Conservation (phyloP, 1,284 basidiomycete genomes). For the Phellopilus nigrolimitatus region DNA sequence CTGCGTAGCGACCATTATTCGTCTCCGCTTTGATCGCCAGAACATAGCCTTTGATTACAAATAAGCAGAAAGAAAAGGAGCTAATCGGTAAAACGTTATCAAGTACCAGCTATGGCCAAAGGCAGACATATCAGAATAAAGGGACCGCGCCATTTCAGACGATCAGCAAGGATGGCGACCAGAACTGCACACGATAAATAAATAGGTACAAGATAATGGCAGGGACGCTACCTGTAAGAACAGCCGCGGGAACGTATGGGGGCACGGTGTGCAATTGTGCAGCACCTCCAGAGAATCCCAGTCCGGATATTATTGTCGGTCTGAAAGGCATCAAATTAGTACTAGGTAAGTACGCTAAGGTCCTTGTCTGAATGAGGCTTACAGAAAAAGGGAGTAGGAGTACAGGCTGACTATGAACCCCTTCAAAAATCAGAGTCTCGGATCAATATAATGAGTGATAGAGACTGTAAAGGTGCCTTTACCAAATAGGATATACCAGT, state of each 20-base stretch:
- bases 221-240: constrained; percentile 45
- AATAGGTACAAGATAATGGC: neutral
- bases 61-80: too few relatives aligned
- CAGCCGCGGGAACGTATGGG: constrained; percentile 54
- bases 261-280: constrained; percentile 62
- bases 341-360: neutral
- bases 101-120: constrained; percentile 44
- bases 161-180: constrained; percentile 48
- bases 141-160: constrained; percentile 50
- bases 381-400: constrained; percentile 60
- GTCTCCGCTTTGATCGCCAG: constrained; percentile 50
- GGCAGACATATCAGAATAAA: constrained; percentile 57
- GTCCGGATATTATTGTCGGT: constrained; percentile 51
- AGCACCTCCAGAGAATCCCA: constrained; percentile 44
- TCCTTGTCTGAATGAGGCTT: constrained; percentile 15
- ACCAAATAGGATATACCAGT: constrained; percentile 52
- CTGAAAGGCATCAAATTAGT: constrained; percentile 27
- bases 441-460: too few relatives aligned
- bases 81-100: too few relatives aligned
- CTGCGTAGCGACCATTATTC: constrained; percentile 41
- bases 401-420: constrained; percentile 54
- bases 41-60: constrained; percentile 44
- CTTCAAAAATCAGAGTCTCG: too few relatives aligned
- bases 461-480: too few relatives aligned
- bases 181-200: constrained; percentile 35